Base-by-base conservation (phyloP, 2,329 filamentous ascomycete species). In the Ascosphaera aggregata region DNA sequence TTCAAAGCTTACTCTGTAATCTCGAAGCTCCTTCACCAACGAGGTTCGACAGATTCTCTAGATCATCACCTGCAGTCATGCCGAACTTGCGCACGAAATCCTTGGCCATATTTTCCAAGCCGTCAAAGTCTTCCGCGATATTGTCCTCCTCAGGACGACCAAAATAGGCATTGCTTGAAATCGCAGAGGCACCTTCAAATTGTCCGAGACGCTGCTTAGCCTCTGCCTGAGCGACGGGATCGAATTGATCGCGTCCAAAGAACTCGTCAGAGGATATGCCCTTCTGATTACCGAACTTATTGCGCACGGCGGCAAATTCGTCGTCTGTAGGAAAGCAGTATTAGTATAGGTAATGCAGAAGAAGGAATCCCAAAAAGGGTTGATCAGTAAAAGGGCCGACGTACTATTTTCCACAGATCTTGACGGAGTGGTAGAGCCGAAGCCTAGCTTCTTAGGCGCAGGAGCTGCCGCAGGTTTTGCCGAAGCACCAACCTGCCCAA, bases 261-360 rank as follows among this genome's bases (percentile, higher is more conserved):
- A 92, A 98, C 55, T 98, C 89, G 56, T 98, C 89, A 0, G 85
- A 94, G 0, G 84, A 94, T 48, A 98, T 98, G 48, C 80, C 80
- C 65, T 95, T 95, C 57, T 98, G 89, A 34, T 60, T 61, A 43
- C 85, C 86, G 51, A 98, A 98, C 58, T 93, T 93, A 52, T 71
- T 64, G 50, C 80, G 79, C 4, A 85, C 82, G 53, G 81, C 91
- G 51, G 72, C 74, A 51, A 94, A 73, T 40, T 77, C 75, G 42
- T 94, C 82, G 37, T 73, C 69, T 65, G 49, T 15, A 35, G 34
- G 22, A 17, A n/a, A 35, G 34, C n/a, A 32, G 30, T 19, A 35
- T 50, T 41, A 51, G 42, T 16, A 15, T n/a, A 11, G 38, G 1
- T 7, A 27, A 19, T 16, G 9, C 4, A 20, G 9, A n/a, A 8